A percentile compares a stretch with the other conserved stretches of the same genome.
These are phyloP conservation scores for Anisogramma anomala DNA, from an alignment of 2,329 filamentous ascomycete genomes.

Conservation along the genomic window DNA sequence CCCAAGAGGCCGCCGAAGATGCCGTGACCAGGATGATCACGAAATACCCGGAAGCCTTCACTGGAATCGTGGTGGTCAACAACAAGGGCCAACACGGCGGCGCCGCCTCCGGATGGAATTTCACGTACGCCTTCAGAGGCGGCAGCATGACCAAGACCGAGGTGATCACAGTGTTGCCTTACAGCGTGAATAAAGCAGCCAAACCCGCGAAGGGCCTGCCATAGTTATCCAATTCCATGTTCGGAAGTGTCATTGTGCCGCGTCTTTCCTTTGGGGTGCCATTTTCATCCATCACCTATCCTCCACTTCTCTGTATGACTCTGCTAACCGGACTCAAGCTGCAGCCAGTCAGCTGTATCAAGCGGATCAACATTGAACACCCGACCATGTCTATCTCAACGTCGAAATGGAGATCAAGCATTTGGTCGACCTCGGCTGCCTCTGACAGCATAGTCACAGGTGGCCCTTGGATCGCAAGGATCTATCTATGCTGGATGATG, in stretches of 20 bases:
- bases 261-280: background rate
- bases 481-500: slow-evolving; percentile 39
- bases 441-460: slow-evolving; percentile 15
- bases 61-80: slow-evolving; percentile 40
- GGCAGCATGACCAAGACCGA: slow-evolving; percentile 33
- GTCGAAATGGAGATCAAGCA: slow-evolving; percentile 25
- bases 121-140: slow-evolving; percentile 40
- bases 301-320: no score
- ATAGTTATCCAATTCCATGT: no score
- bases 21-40: slow-evolving; percentile 37
- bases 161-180: slow-evolving; percentile 33
- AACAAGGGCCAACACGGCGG: slow-evolving; percentile 36
- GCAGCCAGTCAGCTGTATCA: slow-evolving; percentile 38
- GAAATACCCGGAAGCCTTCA: slow-evolving; percentile 34
- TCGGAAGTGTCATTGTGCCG: slow-evolving; percentile 13
- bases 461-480: slow-evolving; percentile 34
- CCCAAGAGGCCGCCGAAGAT: slow-evolving; percentile 38
- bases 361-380: slow-evolving; percentile 36
- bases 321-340: slow-evolving; percentile 16
- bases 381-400: slow-evolving; percentile 10
- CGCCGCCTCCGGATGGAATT: slow-evolving; percentile 42
- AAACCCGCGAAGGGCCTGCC: no score
- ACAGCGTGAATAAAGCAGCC: no score
- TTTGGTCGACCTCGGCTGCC: slow-evolving; percentile 14
- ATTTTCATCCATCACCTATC: no score